A percentile compares a stretch with the other conserved stretches of the same genome.
phyloP scores from a whole-genome alignment of 1,284 basidiomycete genomes.

The Melanopsichium pennsylvanicum region DNA sequence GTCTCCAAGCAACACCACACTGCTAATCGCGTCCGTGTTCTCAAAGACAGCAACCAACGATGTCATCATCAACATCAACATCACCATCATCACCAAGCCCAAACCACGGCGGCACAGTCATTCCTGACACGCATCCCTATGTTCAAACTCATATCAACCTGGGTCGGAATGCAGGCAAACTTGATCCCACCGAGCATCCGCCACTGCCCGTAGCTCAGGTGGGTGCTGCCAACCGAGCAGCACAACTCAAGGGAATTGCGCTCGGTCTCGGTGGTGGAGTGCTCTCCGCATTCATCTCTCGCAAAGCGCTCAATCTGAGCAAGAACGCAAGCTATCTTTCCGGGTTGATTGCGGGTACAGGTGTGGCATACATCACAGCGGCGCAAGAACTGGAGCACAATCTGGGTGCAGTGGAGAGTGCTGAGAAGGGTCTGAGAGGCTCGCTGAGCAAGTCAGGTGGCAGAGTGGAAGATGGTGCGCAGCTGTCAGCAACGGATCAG shows the following conservation, averaged over 20 bases:
- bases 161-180: conserved; percentile 35
- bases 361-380: conserved; percentile 47
- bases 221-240: conserved; percentile 34
- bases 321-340: conserved; percentile 42
- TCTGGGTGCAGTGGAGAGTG: conserved; percentile 24
- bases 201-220: conserved; percentile 35
- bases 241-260: conserved; percentile 33
- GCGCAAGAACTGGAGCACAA: conserved; percentile 38
- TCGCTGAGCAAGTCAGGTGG: background rate
- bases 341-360: conserved; percentile 37
- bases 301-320: conserved; percentile 26
- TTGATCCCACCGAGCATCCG: conserved; percentile 29
- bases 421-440: conserved; percentile 20
- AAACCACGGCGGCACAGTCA: conserved; percentile 29
- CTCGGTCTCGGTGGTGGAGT: conserved; percentile 41
- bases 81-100: conserved; percentile 4
- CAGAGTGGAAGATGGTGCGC: background rate
- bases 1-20: too few species aligned
- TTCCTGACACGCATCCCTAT: conserved; percentile 4
- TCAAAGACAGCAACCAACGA: background rate
- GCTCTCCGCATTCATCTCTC: conserved; percentile 37
- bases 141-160: conserved; percentile 4
- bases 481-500: conserved; percentile 20
- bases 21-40: too few species aligned
- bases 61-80: background rate